Percentiles rank a stretch among this genome's conserved stretches.
Evolutionary conservation across 192 early-diverging fungal species (phyloP).

Genomic region (Backusella luteola): DNA sequence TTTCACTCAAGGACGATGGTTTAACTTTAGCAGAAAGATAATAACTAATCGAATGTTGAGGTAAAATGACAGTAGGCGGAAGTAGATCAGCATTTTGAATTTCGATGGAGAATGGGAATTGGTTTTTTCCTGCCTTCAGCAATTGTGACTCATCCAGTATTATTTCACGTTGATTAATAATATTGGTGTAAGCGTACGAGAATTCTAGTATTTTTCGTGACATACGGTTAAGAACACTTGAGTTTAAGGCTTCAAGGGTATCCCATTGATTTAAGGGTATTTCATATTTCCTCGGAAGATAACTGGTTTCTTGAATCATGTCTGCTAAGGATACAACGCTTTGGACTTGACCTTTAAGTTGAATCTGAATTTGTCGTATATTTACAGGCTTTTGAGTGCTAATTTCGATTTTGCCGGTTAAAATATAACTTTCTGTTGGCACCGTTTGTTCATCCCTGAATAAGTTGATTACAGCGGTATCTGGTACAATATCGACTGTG

Average conservation of each 20-base stretch:
- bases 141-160: not conserved
- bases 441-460: not conserved
- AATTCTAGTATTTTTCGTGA: not conserved
- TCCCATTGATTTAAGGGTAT: constrained; percentile 1
- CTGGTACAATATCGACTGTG: not conserved
- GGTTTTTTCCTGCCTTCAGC: not conserved
- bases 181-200: not conserved
- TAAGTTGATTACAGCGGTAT: not conserved
- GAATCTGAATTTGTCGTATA: not conserved
- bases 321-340: not conserved
- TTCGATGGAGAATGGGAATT: not conserved
- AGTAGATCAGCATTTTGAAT: not conserved
- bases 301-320: not conserved
- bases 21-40: constrained; percentile 5
- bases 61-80: not conserved
- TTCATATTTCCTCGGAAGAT: not conserved
- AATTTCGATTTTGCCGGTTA: constrained; percentile 4
- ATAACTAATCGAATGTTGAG: constrained; percentile 5
- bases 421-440: not conserved
- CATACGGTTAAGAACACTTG: not conserved
- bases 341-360: not conserved
- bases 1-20: not conserved
- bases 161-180: not conserved
- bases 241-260: not conserved
- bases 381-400: not conserved